phyloP scores from a whole-genome alignment of 306 rosid species.

The Quillaja saponaria region DNA sequence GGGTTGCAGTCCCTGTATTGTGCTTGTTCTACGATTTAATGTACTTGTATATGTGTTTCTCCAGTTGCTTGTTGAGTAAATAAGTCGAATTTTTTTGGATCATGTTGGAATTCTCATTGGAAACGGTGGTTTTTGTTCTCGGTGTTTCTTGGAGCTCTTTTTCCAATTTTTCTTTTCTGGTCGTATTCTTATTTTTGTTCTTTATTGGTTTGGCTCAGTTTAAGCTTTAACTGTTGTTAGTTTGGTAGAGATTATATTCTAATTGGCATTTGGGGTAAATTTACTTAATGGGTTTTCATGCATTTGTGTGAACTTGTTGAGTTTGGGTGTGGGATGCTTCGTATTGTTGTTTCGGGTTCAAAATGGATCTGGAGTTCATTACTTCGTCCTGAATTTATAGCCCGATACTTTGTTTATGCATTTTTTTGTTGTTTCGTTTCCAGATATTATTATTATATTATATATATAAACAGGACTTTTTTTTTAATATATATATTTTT shows the following conservation, averaged over 20 bases:
- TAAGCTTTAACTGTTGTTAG: slow-evolving; percentile 25
- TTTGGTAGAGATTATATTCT: slow-evolving; percentile 31
- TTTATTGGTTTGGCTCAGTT: slow-evolving; percentile 4
- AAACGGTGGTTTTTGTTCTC: slow-evolving; percentile 32
- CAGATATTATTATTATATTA: no score
- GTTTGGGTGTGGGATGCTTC: slow-evolving; percentile 27
- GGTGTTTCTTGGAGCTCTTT: slow-evolving; percentile 16
- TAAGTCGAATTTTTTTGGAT: slow-evolving; percentile 55
- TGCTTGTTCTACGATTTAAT: slow-evolving; percentile 45
- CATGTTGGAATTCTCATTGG: slow-evolving; percentile 46
- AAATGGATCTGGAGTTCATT: slow-evolving; percentile 59
- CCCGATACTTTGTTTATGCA: slow-evolving; percentile 18
- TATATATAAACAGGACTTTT: not conserved
- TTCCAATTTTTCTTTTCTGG: not conserved
- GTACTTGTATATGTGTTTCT: slow-evolving; percentile 35
- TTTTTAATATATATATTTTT: not conserved
- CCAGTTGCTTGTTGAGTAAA: slow-evolving; percentile 31
- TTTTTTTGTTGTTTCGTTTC: not conserved
- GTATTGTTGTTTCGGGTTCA: slow-evolving; percentile 28
- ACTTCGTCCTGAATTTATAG: slow-evolving; percentile 25
- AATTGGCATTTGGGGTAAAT: slow-evolving; percentile 37
- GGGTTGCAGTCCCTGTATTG: slow-evolving; percentile 20
- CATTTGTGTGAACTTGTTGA: slow-evolving; percentile 36
- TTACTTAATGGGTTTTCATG: slow-evolving; percentile 42
- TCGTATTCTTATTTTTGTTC: slow-evolving; percentile 9